Base-by-base conservation (phyloP, 2,329 filamentous ascomycete genomes). In the Lasiodiplodia gonubiensis region DNA sequence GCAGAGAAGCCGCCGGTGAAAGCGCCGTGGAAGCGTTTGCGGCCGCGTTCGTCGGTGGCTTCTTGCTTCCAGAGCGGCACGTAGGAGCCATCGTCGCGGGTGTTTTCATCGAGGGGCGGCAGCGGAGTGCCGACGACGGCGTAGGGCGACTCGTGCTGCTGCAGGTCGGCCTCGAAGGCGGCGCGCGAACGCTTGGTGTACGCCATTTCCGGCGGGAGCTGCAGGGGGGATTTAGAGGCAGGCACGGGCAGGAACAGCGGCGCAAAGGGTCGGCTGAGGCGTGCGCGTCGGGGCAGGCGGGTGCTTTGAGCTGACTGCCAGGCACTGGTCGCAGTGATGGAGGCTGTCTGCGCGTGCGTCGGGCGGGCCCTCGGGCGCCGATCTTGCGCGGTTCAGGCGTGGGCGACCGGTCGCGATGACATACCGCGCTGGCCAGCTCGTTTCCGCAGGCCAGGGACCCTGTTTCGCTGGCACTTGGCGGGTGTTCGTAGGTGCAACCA, bases 41-140 rank as follows among this genome's bases (percentile, higher is more conserved):
- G 86, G 18, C 95, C 95, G 71, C 89, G 89, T 76, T 97, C 95
- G 80, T 99, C 95, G 68, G 91, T 92, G 77, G 97, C 94, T 77
- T 97, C 94, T 83, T 99, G 95, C 82, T 98, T 97, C 93, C 95
- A 98, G n/a, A 97, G 81, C 0, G 95, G 95, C 18, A 97, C 88
- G 76, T 94, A 98, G 49, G 92, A 93, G 69, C 94, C 94, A 82
- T 97, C 92, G 78, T 98, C 94, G 73, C 93, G 90, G 46, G 87
- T 85, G 23, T 92, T 87, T 59, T 90, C 85, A 74, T 97, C 92
- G 69, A 88, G 82, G 3, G 92, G 88, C 0, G 93, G 93, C 18
- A 99, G 85, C 10, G 94, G 90, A 2, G 93, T 97, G 76, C 95
- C 95, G 77, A 91, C 97, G 67, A 90, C 76, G 67, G 90, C 91